Percentiles rank a stretch among this genome's conserved stretches.
phyloP scores from a whole-genome alignment of 2,329 filamentous ascomycete genomes.

The Elsinoe necatrix region DNA sequence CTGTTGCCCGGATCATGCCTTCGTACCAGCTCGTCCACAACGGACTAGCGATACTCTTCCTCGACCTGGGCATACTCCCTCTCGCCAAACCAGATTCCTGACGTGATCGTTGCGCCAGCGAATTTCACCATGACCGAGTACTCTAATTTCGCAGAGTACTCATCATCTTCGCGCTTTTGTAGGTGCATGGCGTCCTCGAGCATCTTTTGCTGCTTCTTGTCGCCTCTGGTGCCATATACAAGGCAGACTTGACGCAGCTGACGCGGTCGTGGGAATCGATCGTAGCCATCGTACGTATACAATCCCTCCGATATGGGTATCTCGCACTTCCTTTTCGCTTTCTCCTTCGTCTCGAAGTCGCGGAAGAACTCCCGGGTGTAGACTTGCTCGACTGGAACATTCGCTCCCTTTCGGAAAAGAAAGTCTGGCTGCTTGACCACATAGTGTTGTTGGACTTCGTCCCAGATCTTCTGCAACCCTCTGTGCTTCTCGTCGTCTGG shows the following conservation, averaged over 20 bases:
- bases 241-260: background rate
- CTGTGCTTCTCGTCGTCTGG: slow-evolving; percentile 58
- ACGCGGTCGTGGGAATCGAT: background rate
- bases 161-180: background rate
- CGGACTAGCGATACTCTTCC: too few species aligned
- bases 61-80: too few species aligned
- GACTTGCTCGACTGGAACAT: background rate
- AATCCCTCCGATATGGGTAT: background rate
- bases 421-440: background rate
- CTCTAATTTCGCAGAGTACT: too few species aligned
- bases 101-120: too few species aligned
- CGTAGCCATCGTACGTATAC: background rate
- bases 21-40: too few species aligned
- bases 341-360: background rate
- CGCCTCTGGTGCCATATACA: background rate
- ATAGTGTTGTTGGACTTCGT: background rate
- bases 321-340: background rate
- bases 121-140: too few species aligned
- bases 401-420: background rate
- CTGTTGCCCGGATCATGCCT: too few species aligned
- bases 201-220: background rate
- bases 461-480: slow-evolving; percentile 56
- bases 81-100: too few species aligned
- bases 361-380: background rate
- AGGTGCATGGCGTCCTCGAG: background rate